Evolutionary conservation across 2,329 filamentous ascomycete species (phyloP).

Genomic region (Alternaria postmessia): DNA sequence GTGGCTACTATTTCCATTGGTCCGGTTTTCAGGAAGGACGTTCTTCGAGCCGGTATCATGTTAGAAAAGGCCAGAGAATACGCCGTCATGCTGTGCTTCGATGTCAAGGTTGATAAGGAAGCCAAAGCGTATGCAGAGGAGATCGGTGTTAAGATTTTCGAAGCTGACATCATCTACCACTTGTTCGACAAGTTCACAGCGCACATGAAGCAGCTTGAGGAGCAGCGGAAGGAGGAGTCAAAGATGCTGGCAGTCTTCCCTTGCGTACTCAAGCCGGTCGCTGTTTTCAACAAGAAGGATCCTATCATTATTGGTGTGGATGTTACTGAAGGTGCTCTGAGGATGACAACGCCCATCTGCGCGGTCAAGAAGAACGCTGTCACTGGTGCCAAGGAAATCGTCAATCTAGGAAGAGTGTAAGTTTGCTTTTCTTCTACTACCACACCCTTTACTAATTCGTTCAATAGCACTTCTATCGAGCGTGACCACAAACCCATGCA

Average conservation of each 20-base stretch:
- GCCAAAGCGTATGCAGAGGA: conserved; percentile 90
- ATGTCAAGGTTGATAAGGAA: conserved; percentile 99
- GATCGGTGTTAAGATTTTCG: conserved; percentile 96
- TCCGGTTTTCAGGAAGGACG: conserved; percentile 96
- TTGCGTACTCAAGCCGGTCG: conserved; percentile 86
- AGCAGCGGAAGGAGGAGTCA: conserved; percentile 94
- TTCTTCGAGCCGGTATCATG: conserved; percentile 94
- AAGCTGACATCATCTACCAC: conserved; percentile 98
- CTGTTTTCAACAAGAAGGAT: conserved; percentile 97
- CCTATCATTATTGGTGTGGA: conserved; percentile 97
- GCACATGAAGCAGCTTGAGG: conserved; percentile 86
- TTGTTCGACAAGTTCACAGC: conserved; percentile 96
- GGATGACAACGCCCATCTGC: conserved; percentile 87
- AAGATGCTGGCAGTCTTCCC: conserved; percentile 98
- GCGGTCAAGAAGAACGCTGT: conserved; percentile 82
- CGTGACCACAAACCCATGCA: conserved; percentile 95
- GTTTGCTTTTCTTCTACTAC: conserved; percentile 49
- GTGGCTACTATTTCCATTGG: conserved; percentile 97
- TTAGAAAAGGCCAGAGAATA: conserved; percentile 93
- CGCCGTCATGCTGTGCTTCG: conserved; percentile 99
- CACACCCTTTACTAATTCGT: conserved; percentile 17
- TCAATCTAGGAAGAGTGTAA: conserved; percentile 91
- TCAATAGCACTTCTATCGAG: conserved; percentile 85
- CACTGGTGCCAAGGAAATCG: conserved; percentile 82
- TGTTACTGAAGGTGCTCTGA: conserved; percentile 87